Conservation (phyloP, 2,329 filamentous ascomycete species). For the Fusarium circinatum region DNA sequence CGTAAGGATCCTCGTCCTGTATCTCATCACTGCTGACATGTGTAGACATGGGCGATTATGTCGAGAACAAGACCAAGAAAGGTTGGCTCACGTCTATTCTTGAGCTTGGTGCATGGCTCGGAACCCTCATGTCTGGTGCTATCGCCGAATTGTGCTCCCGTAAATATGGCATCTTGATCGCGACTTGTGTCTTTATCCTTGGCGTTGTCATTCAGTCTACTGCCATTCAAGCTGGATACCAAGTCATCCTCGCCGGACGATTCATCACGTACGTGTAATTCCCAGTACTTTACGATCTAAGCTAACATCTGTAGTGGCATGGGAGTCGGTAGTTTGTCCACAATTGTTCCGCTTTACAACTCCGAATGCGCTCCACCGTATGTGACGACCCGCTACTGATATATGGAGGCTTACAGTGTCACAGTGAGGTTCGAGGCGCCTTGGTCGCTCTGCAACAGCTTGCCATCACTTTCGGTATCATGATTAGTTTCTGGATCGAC, state of each 20-base stretch:
- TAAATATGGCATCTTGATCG: constrained; percentile 75
- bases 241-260: constrained; percentile 74
- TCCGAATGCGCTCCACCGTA: constrained; percentile 58
- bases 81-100: constrained; percentile 74
- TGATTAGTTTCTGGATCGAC: constrained; percentile 73
- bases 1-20: constrained; percentile 51
- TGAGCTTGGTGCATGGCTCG: constrained; percentile 82
- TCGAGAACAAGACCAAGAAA: constrained; percentile 62
- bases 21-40: not conserved
- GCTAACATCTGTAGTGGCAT: constrained; percentile 58
- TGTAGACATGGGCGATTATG: constrained; percentile 66
- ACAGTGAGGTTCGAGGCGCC: constrained; percentile 53
- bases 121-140: constrained; percentile 74
- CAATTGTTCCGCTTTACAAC: constrained; percentile 70
- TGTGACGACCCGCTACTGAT: not conserved
- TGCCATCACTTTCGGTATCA: constrained; percentile 70
- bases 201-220: constrained; percentile 76
- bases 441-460: constrained; percentile 61
- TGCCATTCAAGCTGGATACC: constrained; percentile 64
- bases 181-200: constrained; percentile 73
- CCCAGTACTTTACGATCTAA: accelerated
- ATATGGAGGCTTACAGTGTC: not conserved
- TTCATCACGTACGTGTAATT: constrained; percentile 73
- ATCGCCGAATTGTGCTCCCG: constrained; percentile 76
- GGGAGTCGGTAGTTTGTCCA: constrained; percentile 74